Conservation (phyloP, 371 early-diverging fungal species). For the Capillidium heterosporum region DNA sequence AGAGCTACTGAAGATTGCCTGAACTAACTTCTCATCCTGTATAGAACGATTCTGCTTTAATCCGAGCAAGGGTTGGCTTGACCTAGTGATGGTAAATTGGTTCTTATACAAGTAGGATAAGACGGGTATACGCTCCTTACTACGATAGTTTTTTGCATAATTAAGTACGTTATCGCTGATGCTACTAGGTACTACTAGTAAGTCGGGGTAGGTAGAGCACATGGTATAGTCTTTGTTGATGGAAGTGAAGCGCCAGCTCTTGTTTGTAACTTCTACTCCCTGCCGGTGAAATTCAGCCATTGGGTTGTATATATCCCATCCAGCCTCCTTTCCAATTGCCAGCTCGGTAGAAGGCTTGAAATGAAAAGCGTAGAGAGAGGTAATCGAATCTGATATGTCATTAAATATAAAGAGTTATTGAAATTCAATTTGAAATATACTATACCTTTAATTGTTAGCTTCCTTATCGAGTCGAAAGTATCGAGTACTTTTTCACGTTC, state of each 20-base stretch:
- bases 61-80: constrained; percentile 90
- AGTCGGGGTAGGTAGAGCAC: constrained; percentile 75
- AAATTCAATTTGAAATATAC: not conserved
- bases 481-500: constrained; percentile 54
- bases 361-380: constrained; percentile 64
- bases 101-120: constrained; percentile 70
- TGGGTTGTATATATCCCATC: constrained; percentile 64
- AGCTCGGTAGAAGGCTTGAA: constrained; percentile 37
- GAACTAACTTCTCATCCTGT: constrained; percentile 92
- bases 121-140: constrained; percentile 78
- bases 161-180: constrained; percentile 80
- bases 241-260: constrained; percentile 58
- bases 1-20: constrained; percentile 60
- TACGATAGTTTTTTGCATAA: constrained; percentile 80
- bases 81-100: constrained; percentile 79
- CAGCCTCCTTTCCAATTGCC: constrained; percentile 15
- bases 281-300: constrained; percentile 62
- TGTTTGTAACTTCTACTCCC: constrained; percentile 53
- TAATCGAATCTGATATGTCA: constrained; percentile 28
- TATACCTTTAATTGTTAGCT: constrained; percentile 40
- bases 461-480: constrained; percentile 59
- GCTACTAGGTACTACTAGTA: constrained; percentile 64
- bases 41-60: constrained; percentile 80
- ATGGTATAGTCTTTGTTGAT: constrained; percentile 65
- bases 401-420: not conserved